Conservation (phyloP, 352 stramenopile species). For the Globisporangium abappressorium region DNA sequence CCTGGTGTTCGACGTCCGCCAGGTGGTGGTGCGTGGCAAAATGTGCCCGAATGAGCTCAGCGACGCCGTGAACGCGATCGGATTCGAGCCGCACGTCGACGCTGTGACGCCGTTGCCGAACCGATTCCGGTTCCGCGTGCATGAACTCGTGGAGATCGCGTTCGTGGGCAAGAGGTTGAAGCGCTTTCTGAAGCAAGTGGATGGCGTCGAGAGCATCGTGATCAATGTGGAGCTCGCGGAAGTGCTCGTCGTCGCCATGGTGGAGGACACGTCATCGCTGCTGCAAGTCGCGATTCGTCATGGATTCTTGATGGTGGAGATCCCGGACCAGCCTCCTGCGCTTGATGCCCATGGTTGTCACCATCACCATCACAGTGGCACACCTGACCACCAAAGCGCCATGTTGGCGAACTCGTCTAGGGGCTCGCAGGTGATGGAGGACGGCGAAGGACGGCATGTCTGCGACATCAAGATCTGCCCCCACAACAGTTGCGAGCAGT, state of each 20-base stretch:
- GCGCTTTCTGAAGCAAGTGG: slow-evolving; percentile 30
- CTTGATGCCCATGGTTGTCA: not conserved
- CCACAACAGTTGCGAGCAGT: slow-evolving; percentile 68
- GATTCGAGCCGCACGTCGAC: slow-evolving; percentile 52
- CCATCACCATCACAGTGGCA: not conserved
- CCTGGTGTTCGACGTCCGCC: slow-evolving; percentile 56
- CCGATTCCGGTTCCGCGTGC: slow-evolving; percentile 53
- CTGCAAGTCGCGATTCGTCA: slow-evolving; percentile 34
- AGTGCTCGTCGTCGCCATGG: slow-evolving; percentile 54
- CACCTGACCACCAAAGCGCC: not conserved
- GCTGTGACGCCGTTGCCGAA: slow-evolving; percentile 39
- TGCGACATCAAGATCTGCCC: slow-evolving; percentile 65
- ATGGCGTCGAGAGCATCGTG: slow-evolving; percentile 68
- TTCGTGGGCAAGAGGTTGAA: slow-evolving; percentile 19
- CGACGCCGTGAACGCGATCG: slow-evolving; percentile 42
- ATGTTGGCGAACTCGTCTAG: not conserved
- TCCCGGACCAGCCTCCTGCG: slow-evolving; percentile 25
- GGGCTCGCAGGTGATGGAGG: slow-evolving; percentile 9
- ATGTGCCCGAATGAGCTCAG: slow-evolving; percentile 42
- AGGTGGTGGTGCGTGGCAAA: slow-evolving; percentile 51
- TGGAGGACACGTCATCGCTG: slow-evolving; percentile 34
- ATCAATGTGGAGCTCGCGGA: slow-evolving; percentile 53
- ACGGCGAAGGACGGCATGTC: slow-evolving; percentile 31
- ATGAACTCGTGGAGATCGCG: slow-evolving; percentile 10
- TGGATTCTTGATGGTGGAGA: slow-evolving; percentile 53